Evolutionary conservation across 2,329 filamentous ascomycete species (phyloP), one percentile per base, ranked within the genome.

Genomic region (Sodiomyces alkalinus): DNA sequence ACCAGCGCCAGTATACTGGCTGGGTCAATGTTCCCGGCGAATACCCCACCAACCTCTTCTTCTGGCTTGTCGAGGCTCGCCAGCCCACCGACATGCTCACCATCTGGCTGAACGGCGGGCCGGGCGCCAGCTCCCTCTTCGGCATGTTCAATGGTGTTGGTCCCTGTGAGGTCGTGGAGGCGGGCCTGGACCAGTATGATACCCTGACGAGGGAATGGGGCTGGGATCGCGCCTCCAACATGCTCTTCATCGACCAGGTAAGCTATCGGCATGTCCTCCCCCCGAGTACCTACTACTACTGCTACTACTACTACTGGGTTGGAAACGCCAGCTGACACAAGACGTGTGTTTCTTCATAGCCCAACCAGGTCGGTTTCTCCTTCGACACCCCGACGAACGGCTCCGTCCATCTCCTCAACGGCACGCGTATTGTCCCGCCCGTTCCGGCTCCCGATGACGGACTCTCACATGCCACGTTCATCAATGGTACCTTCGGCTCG

Each of bases 1-100:
- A 56, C 1, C 77, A 82, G 48, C 64, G 73, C 46, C 77, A 81
- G 46, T 79, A 74, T 43, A 69, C 73, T 4, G 77, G 77, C 42
- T 80, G 78, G 64, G 68, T 81, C 31, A 62, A 53, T 29, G 50
- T 80, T 5, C 69, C 72, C 5, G 72, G 60, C 24, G 49, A 55
- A 17, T 68, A 60, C 38, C 50, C 60, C 12, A 62, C 62, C 23
- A 68, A 62, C 38, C 39, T 62, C 4, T 64, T 64, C 45, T 64
- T 64, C 40, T 64, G 58, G 60, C 63, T 61, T 34, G 54, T 64
- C 26, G 56, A 53, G 27, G 57, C 56, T 11, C 56, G 58, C 15
- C 44, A 59, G 32, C 45, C 44, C 4, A 59, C 58, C 4, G 47
- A 58, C 9, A 46, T 46, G 28, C 42, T 63, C 33, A 58, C 70